Percentiles rank a stretch among this genome's conserved stretches.
Conservation (phyloP, 169 alveolate genomes). For the Haemoproteus tartakovskyi region DNA sequence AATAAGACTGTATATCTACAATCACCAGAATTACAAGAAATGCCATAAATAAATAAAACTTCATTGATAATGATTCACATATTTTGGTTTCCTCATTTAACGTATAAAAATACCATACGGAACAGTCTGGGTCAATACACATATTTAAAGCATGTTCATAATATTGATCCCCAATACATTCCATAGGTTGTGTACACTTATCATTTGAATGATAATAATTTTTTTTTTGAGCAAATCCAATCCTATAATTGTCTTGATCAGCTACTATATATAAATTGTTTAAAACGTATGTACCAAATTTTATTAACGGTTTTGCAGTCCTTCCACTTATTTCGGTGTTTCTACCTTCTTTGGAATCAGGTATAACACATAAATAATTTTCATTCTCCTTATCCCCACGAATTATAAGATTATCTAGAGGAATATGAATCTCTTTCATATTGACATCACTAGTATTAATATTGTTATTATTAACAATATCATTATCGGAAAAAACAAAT, state of each 20-base stretch:
- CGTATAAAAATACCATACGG: conserved; percentile 74
- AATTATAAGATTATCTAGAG: no score
- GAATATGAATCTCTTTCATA: no score
- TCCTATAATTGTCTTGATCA: conserved; percentile 69
- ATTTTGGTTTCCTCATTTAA: conserved; percentile 64
- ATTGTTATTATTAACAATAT: conserved; percentile 66
- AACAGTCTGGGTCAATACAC: conserved; percentile 76
- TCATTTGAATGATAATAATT: conserved; percentile 27
- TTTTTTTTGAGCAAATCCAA: conserved; percentile 71
- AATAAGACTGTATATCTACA: conserved; percentile 55
- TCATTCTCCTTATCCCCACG: conserved; percentile 2
- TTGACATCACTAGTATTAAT: background rate
- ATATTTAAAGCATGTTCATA: conserved; percentile 75
- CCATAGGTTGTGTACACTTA: conserved; percentile 58
- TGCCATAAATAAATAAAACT: conserved; percentile 23
- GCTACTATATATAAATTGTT: conserved; percentile 71
- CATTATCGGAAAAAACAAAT: conserved; percentile 24
- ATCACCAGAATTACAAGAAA: conserved; percentile 5
- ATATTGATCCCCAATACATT: conserved; percentile 73
- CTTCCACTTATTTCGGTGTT: conserved; percentile 50
- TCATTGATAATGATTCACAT: conserved; percentile 29
- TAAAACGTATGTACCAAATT: conserved; percentile 75
- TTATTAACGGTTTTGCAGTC: conserved; percentile 74
- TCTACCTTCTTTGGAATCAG: conserved; percentile 62
- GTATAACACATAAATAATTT: conserved; percentile 67